These are phyloP conservation scores for Drechslerella dactyloides DNA, from an alignment of 2,329 filamentous ascomycete species.

Conservation along the genomic window DNA sequence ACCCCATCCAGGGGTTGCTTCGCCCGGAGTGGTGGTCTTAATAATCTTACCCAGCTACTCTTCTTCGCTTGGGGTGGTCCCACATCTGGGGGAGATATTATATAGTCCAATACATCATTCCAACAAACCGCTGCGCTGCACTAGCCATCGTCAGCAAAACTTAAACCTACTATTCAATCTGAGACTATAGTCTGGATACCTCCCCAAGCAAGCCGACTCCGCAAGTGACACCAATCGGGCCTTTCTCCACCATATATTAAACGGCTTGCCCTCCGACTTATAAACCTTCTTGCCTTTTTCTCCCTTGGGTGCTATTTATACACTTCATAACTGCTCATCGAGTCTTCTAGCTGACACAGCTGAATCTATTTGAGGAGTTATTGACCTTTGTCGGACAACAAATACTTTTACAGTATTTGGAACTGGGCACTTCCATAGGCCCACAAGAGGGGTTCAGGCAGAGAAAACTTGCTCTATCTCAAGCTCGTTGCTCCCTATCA, in stretches of 20 bases:
- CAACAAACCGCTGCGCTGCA: constrained; percentile 25
- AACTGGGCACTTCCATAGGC: constrained; percentile 41
- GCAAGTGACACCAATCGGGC: constrained; percentile 48
- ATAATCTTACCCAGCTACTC: constrained; percentile 43
- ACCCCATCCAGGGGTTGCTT: constrained; percentile 42
- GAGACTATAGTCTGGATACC: constrained; percentile 44
- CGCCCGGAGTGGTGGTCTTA: constrained; percentile 26
- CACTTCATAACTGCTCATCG: constrained; percentile 18
- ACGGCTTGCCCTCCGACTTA: constrained; percentile 42
- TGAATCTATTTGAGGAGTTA: constrained; percentile 50
- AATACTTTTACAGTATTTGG: constrained; percentile 39
- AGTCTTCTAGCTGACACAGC: constrained; percentile 48
- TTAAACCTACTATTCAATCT: constrained; percentile 47
- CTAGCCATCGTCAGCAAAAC: constrained; percentile 49
- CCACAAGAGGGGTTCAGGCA: constrained; percentile 42
- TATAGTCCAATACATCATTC: constrained; percentile 47
- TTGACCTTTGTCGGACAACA: constrained; percentile 49
- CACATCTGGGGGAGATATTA: constrained; percentile 45
- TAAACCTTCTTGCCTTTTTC: constrained; percentile 21
- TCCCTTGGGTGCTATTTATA: constrained; percentile 49
- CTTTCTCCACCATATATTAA: constrained; percentile 44
- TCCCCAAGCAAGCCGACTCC: constrained; percentile 32
- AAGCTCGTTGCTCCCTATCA: constrained; percentile 47
- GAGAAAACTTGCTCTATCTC: constrained; percentile 39
- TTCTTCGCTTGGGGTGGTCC: constrained; percentile 36